Evolutionary conservation across 495 filamentous ascomycete species (phyloP), one percentile per base, ranked within the genome.

Genomic region (Aspergillus ostianus): DNA sequence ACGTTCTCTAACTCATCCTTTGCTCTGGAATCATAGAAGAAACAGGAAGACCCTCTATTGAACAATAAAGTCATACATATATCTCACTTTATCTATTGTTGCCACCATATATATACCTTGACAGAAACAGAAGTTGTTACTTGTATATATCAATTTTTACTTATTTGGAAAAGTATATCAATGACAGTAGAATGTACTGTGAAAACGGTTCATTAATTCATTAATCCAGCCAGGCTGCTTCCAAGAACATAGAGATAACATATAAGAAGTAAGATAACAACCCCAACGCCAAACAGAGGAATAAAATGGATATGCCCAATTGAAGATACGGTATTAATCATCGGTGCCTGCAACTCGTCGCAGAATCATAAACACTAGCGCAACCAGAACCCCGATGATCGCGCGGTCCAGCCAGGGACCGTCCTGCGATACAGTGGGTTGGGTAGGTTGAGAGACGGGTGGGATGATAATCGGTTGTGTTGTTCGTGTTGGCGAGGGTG

Each of bases 401-500:
- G 80, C 78, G 53, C 81, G 79, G 65, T 85, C 82, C 41, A 85
- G 69, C 82, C 82, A 85, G 6, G 77, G 70, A 27, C 68, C 75
- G 50, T 78, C 74, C 4, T 64, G 69, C 27, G 68, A 68, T 44
- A 49, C 45, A 46, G 52, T 27, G 15, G 60, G 55, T 10, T n/a
- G 32, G 12, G 54, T 47, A 10, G 36, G 10, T 12, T 45, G 48
- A 2, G 36, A 6, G 17, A 53, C 3, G 19, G 45, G 26, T 44
- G 36, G 45, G 20, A 41, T 15, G 13, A 15, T 26, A 26, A 4
- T 12, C 9, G 36, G 36, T 41, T 41, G 36, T 13, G 36, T 32
- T 7, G 29, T 41, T 41, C 36, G 1, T 41, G 36, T 41, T 1
- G 36, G 36, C 1, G 36, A 15, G 36, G 36, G 10, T 41, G 36